Conservation (phyloP, 805 yeast genomes). For the Spathaspora boniae region DNA sequence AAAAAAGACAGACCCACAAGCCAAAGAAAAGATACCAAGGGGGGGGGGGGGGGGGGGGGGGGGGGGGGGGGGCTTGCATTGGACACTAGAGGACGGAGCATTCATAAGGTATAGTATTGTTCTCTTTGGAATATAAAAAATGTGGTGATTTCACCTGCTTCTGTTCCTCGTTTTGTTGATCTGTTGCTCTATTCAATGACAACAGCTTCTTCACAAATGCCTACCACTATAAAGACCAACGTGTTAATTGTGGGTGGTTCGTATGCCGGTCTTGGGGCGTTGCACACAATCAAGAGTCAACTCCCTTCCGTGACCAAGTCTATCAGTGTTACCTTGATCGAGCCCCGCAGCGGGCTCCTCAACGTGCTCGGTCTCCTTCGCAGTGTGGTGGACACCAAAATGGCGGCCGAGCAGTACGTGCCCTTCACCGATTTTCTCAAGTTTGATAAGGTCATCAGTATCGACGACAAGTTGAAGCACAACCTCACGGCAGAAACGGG, state of each 20-base stretch:
- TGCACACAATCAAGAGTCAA: slow-evolving; percentile 26
- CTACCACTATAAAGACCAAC: slow-evolving; percentile 25
- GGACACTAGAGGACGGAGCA: too few species aligned
- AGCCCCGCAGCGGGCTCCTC: slow-evolving; percentile 38
- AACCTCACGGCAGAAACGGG: too few species aligned
- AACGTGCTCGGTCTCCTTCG: slow-evolving; percentile 39
- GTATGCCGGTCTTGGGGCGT: slow-evolving; percentile 35
- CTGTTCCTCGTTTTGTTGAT: too few species aligned
- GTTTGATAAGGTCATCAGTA: slow-evolving; percentile 26
- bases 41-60: too few species aligned
- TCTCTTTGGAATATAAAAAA: too few species aligned
- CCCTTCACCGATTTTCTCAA: slow-evolving; percentile 27
- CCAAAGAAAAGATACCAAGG: too few species aligned
- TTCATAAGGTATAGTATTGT: too few species aligned
- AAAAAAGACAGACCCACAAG: too few species aligned
- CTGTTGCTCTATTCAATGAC: slow-evolving; percentile 1
- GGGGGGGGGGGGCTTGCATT: too few species aligned
- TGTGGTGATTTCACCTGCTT: too few species aligned
- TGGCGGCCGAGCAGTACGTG: slow-evolving; percentile 36
- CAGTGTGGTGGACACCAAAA: slow-evolving; percentile 34
- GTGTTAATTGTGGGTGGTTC: slow-evolving; percentile 39
- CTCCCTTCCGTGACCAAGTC: too few species aligned
- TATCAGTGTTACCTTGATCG: slow-evolving; percentile 38
- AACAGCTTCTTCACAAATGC: too few species aligned
- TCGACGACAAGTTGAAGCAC: slow-evolving; percentile 14